phyloP scores from a whole-genome alignment of 495 filamentous ascomycete genomes.

The Filosporella fistucella region DNA sequence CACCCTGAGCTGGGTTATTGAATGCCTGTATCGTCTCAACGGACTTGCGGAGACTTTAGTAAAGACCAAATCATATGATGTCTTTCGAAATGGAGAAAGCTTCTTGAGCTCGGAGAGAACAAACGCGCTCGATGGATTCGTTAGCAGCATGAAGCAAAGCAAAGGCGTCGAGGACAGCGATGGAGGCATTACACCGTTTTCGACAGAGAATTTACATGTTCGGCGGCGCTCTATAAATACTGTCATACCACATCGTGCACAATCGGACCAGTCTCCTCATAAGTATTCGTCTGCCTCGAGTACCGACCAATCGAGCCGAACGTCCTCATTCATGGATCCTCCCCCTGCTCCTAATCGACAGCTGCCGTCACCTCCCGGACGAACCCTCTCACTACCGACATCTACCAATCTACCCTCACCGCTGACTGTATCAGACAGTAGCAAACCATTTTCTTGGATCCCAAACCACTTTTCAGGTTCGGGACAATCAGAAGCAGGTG shows the following conservation, averaged over 20 bases:
- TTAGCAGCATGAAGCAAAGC: slow-evolving; percentile 20
- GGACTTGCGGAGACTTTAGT: slow-evolving; percentile 19
- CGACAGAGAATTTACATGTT: slow-evolving; percentile 15
- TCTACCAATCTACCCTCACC: slow-evolving; percentile 21
- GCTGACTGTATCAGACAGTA: slow-evolving; percentile 14
- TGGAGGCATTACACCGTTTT: slow-evolving; percentile 3
- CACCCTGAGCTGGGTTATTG: slow-evolving; percentile 20
- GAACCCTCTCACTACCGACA: slow-evolving; percentile 19
- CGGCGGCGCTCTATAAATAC: slow-evolving; percentile 11
- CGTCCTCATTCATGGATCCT: slow-evolving; percentile 22
- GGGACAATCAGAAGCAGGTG: slow-evolving; percentile 3
- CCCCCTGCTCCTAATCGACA: slow-evolving; percentile 22
- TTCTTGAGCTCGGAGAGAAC: background rate
- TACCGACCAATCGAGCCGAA: slow-evolving; percentile 9
- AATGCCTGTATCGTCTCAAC: slow-evolving; percentile 19
- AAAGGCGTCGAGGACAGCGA: slow-evolving; percentile 3
- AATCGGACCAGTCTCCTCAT: background rate
- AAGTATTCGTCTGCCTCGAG: too few species aligned
- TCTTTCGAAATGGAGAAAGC: slow-evolving; percentile 5
- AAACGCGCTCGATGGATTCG: slow-evolving; percentile 10
- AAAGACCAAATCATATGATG: slow-evolving; percentile 4
- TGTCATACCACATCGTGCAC: too few species aligned
- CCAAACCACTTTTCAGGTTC: slow-evolving; percentile 12
- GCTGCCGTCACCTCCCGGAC: slow-evolving; percentile 20
- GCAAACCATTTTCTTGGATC: slow-evolving; percentile 7